Conservation (phyloP, 2,329 filamentous ascomycete species). For the Alternaria sp. region DNA sequence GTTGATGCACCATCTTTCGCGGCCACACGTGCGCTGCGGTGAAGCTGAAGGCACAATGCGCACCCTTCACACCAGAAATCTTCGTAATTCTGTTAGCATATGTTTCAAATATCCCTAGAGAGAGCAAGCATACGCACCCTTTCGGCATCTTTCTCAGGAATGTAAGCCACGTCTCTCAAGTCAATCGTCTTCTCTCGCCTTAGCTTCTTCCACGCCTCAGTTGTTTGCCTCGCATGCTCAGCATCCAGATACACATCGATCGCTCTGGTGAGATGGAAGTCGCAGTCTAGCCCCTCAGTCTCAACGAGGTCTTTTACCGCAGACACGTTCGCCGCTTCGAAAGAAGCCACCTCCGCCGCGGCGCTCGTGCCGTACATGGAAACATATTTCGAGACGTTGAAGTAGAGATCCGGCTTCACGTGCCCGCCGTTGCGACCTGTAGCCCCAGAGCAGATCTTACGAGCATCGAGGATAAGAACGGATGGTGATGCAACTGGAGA, state of each 20-base stretch:
- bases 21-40: slow-evolving; percentile 7
- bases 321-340: no score
- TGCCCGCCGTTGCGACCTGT: slow-evolving; percentile 64
- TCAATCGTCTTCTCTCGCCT: background rate
- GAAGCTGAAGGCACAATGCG: background rate
- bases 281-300: no score
- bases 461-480: slow-evolving; percentile 54
- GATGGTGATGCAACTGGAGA: background rate
- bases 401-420: slow-evolving; percentile 36
- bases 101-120: no score
- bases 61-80: slow-evolving; percentile 6
- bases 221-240: background rate
- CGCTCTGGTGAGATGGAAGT: background rate
- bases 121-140: background rate
- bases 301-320: no score
- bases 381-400: slow-evolving; percentile 7
- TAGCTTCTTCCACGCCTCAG: background rate
- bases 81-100: background rate
- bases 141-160: background rate
- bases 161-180: background rate
- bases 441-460: slow-evolving; percentile 59
- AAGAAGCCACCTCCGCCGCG: no score
- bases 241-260: slow-evolving; percentile 6
- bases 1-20: slow-evolving; percentile 9
- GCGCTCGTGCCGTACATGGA: background rate